phyloP scores from a whole-genome alignment of 2,329 filamentous ascomycete genomes.

The Ciborinia camelliae region DNA sequence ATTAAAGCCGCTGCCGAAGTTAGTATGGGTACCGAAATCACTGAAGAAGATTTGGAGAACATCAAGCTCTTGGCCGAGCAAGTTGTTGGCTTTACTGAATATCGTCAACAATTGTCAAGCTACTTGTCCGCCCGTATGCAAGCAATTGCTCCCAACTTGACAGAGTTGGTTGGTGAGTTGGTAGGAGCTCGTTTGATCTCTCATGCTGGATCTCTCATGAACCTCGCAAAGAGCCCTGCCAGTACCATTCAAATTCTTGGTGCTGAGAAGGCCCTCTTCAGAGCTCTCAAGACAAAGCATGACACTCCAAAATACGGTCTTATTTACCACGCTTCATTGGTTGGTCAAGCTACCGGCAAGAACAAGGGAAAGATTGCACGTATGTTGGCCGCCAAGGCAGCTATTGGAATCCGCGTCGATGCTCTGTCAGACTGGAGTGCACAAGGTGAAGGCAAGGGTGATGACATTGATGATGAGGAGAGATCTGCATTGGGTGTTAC shows the following conservation, averaged over 20 bases:
- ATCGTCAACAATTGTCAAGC: conserved; percentile 79
- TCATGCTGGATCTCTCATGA: conserved; percentile 90
- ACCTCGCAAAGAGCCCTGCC: conserved; percentile 89
- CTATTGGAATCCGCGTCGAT: conserved; percentile 89
- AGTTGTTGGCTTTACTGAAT: conserved; percentile 87
- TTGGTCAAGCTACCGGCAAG: conserved; percentile 93
- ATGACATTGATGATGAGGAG: conserved; percentile 79
- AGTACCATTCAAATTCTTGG: conserved; percentile 97
- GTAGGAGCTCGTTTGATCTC: conserved; percentile 94
- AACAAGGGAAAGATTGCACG: conserved; percentile 99
- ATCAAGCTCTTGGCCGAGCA: conserved; percentile 90
- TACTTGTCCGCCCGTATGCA: conserved; percentile 94
- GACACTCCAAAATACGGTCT: conserved; percentile 98
- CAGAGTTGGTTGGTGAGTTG: conserved; percentile 85
- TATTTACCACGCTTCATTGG: conserved; percentile 87
- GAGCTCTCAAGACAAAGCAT: conserved; percentile 97
- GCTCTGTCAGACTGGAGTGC: conserved; percentile 75
- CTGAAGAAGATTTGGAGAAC: conserved; percentile 85
- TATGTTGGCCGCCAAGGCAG: conserved; percentile 90
- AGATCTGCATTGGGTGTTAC: conserved; percentile 75
- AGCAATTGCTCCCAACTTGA: conserved; percentile 94
- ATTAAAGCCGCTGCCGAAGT: conserved; percentile 95
- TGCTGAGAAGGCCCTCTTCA: conserved; percentile 98
- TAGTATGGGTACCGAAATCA: conserved; percentile 98
- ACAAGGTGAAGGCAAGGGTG: conserved; percentile 60